Percentiles rank a stretch among this genome's conserved stretches.
These are phyloP conservation scores for Paramecium caudatum DNA, from an alignment of 73 alveolate genomes.

Conservation along the genomic window DNA sequence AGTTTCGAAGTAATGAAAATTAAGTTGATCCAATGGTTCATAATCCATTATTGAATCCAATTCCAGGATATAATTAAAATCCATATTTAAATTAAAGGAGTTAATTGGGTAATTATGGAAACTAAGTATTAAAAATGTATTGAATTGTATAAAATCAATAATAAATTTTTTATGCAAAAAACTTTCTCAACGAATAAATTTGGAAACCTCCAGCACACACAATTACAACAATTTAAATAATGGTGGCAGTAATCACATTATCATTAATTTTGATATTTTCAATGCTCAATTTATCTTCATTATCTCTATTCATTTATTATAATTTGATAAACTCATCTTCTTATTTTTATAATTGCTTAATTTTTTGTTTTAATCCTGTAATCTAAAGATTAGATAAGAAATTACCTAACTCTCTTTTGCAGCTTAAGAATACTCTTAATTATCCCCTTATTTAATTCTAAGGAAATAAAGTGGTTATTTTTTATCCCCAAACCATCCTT, in stretches of 20 bases:
- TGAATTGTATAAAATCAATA: slow-evolving; percentile 63
- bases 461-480: slow-evolving; percentile 48
- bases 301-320: slow-evolving; percentile 50
- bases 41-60: slow-evolving; percentile 42
- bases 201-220: slow-evolving; percentile 46
- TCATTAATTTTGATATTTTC: slow-evolving; percentile 65
- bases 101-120: slow-evolving; percentile 40
- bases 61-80: slow-evolving; percentile 53
- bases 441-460: slow-evolving; percentile 53
- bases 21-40: slow-evolving; percentile 22
- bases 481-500: slow-evolving; percentile 39
- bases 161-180: slow-evolving; percentile 64
- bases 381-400: background rate
- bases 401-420: slow-evolving; percentile 64
- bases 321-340: slow-evolving; percentile 62
- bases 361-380: slow-evolving; percentile 57
- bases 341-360: background rate
- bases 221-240: slow-evolving; percentile 32
- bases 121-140: slow-evolving; percentile 54
- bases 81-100: slow-evolving; percentile 56
- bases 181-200: slow-evolving; percentile 53
- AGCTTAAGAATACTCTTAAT: slow-evolving; percentile 33
- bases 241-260: slow-evolving; percentile 50
- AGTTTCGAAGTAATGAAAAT: slow-evolving; percentile 43
- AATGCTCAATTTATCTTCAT: slow-evolving; percentile 54